Evolutionary conservation across 768 basidiomycete species (phyloP).

Genomic region (Scleroderma citrinum): DNA sequence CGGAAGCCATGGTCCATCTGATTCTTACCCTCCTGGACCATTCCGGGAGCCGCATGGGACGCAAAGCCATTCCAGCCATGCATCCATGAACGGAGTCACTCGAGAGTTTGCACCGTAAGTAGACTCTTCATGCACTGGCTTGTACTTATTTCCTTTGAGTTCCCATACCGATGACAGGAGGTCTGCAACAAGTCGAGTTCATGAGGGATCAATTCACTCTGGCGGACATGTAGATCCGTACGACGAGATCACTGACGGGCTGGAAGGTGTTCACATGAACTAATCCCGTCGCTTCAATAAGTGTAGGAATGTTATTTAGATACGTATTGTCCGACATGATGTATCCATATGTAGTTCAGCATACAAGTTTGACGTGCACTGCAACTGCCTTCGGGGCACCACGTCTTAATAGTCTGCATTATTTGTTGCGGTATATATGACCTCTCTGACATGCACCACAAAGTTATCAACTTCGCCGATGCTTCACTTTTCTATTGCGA

Average conservation of each 20-base stretch:
- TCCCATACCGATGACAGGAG: constrained; percentile 21
- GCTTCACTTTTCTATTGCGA: constrained; percentile 6
- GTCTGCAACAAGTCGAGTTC: constrained; percentile 13
- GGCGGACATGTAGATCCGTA: constrained; percentile 11
- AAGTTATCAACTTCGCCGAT: too few species aligned
- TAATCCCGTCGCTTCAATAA: constrained; percentile 4
- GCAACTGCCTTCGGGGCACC: too few species aligned
- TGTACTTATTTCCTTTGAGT: constrained; percentile 12
- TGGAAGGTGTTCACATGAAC: constrained; percentile 22
- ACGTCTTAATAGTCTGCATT: too few species aligned
- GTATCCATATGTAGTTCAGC: background rate
- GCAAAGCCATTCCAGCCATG: constrained; percentile 14
- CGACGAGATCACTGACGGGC: constrained; percentile 14
- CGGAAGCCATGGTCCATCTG: constrained; percentile 3
- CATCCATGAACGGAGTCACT: constrained; percentile 10
- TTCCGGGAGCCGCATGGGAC: constrained; percentile 25
- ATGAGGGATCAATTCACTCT: constrained; percentile 12
- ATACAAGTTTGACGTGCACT: background rate
- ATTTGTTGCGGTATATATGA: too few species aligned
- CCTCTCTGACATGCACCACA: too few species aligned
- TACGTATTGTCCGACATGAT: background rate
- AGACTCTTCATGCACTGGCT: background rate
- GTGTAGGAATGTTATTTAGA: constrained; percentile 1
- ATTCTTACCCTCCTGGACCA: constrained; percentile 13
- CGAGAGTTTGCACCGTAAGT: constrained; percentile 18